phyloP scores from a whole-genome alignment of 345 rosid genomes.

The Aquilaria malaccensis region DNA sequence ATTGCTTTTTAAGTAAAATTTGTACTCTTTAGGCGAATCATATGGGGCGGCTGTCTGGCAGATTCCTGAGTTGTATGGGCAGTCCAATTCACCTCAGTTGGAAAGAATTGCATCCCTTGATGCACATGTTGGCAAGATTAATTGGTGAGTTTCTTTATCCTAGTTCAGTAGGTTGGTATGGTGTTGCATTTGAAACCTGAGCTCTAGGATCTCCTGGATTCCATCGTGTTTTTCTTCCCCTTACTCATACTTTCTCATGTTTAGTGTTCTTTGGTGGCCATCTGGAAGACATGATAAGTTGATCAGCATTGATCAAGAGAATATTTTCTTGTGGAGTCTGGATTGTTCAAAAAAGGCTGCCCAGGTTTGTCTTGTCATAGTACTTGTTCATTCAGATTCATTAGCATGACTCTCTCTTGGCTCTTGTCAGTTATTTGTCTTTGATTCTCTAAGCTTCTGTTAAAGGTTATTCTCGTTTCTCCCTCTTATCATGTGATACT shows the following conservation, averaged over 20 bases:
- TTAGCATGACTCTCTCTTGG: too few relatives aligned
- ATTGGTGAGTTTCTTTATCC: conserved; percentile 52
- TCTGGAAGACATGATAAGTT: conserved; percentile 83
- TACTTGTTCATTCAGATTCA: too few relatives aligned
- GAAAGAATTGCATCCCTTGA: conserved; percentile 80
- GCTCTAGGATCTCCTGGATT: not conserved
- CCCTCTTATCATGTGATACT: too few relatives aligned
- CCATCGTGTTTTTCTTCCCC: not conserved
- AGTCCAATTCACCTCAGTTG: conserved; percentile 71
- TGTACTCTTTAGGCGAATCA: conserved; percentile 42
- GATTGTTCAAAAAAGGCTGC: conserved; percentile 70
- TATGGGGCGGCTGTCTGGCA: conserved; percentile 93
- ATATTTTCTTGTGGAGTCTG: conserved; percentile 64
- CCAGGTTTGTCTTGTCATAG: conserved; percentile 34
- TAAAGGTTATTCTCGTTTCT: too few relatives aligned
- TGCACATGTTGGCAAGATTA: conserved; percentile 69
- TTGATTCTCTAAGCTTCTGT: too few relatives aligned
- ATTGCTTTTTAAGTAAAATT: too few relatives aligned
- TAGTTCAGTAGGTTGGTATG: not conserved
- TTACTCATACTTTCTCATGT: not conserved
- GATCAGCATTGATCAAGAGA: conserved; percentile 80
- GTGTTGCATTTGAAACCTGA: not conserved
- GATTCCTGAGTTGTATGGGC: conserved; percentile 95
- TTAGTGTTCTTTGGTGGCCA: conserved; percentile 81
- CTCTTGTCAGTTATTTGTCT: too few relatives aligned